A percentile compares a stretch with the other conserved stretches of the same genome.
Conservation (phyloP, 768 basidiomycete genomes). For the Rhodotorula diobovata region DNA sequence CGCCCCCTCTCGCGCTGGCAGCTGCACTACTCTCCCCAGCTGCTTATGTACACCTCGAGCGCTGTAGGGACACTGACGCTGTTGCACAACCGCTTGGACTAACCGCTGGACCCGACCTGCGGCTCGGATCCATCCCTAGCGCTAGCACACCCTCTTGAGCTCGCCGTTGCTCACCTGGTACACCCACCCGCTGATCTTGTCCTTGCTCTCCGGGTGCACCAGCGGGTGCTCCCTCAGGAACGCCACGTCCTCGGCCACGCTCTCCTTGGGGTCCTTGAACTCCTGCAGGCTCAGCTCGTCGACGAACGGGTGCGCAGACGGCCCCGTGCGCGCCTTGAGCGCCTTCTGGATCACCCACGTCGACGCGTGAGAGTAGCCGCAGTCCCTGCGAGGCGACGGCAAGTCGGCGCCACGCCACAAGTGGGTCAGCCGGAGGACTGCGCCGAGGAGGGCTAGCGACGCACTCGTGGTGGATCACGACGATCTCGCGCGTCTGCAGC, state of each 20-base stretch:
- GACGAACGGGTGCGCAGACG: background rate
- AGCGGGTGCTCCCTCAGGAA: slow-evolving; percentile 14
- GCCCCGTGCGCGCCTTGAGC: slow-evolving; percentile 3
- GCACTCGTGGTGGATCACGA: slow-evolving; percentile 19
- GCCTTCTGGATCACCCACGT: slow-evolving; percentile 12
- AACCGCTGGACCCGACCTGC: too few relatives aligned
- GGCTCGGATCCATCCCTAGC: background rate
- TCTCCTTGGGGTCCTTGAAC: slow-evolving; percentile 8
- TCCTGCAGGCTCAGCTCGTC: slow-evolving; percentile 3
- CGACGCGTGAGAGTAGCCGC: slow-evolving; percentile 19
- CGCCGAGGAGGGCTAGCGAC: background rate
- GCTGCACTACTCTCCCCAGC: too few relatives aligned
- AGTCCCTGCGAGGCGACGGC: slow-evolving; percentile 12
- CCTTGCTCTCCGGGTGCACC: slow-evolving; percentile 5
- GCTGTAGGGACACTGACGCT: too few relatives aligned
- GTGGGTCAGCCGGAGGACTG: too few relatives aligned
- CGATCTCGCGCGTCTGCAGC: slow-evolving; percentile 11
- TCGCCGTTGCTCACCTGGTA: slow-evolving; percentile 10
- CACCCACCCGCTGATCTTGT: slow-evolving; percentile 12
- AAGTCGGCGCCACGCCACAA: too few relatives aligned
- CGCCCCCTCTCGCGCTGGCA: too few relatives aligned
- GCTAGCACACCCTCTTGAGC: slow-evolving; percentile 1
- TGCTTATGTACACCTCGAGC: too few relatives aligned
- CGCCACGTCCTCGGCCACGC: slow-evolving; percentile 14
- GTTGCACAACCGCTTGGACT: too few relatives aligned